Conservation (phyloP, 2,329 filamentous ascomycete genomes). For the Colletotrichum graminicola region DNA sequence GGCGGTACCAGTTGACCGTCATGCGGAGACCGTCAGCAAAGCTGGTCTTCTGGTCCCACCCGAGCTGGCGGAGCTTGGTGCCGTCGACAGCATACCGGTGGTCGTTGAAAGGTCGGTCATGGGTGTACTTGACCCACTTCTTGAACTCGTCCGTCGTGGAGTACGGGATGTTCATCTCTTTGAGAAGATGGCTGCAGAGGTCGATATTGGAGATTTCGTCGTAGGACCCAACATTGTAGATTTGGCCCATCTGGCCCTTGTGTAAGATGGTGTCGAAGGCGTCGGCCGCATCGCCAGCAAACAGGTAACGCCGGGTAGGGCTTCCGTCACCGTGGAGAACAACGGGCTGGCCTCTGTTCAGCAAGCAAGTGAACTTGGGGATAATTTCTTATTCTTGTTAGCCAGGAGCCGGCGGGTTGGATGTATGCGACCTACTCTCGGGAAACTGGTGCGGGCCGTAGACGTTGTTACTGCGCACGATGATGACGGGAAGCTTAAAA, state of each 20-base stretch:
- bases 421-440: slow-evolving; percentile 71
- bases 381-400: slow-evolving; percentile 78
- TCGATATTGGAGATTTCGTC: slow-evolving; percentile 83
- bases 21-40: slow-evolving; percentile 73
- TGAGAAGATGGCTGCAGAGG: slow-evolving; percentile 74
- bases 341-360: slow-evolving; percentile 74
- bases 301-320: slow-evolving; percentile 81
- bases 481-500: slow-evolving; percentile 83
- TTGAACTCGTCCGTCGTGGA: slow-evolving; percentile 65
- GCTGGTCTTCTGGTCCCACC: slow-evolving; percentile 76
- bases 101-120: slow-evolving; percentile 84
- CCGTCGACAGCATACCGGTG: slow-evolving; percentile 79
- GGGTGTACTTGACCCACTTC: slow-evolving; percentile 79
- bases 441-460: slow-evolving; percentile 88
- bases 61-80: slow-evolving; percentile 73
- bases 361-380: slow-evolving; percentile 81
- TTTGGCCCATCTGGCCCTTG: slow-evolving; percentile 78
- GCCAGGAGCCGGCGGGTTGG: neutral
- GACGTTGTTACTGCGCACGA: slow-evolving; percentile 86
- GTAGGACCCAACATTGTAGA: slow-evolving; percentile 85
- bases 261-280: slow-evolving; percentile 88
- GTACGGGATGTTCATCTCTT: slow-evolving; percentile 69
- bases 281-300: slow-evolving; percentile 82
- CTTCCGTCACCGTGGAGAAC: slow-evolving; percentile 83
- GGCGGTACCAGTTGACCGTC: slow-evolving; percentile 78